A percentile compares a stretch with the other conserved stretches of the same genome.
phyloP scores from a whole-genome alignment of 495 filamentous ascomycete species.

The Sordaria brevicollis region DNA sequence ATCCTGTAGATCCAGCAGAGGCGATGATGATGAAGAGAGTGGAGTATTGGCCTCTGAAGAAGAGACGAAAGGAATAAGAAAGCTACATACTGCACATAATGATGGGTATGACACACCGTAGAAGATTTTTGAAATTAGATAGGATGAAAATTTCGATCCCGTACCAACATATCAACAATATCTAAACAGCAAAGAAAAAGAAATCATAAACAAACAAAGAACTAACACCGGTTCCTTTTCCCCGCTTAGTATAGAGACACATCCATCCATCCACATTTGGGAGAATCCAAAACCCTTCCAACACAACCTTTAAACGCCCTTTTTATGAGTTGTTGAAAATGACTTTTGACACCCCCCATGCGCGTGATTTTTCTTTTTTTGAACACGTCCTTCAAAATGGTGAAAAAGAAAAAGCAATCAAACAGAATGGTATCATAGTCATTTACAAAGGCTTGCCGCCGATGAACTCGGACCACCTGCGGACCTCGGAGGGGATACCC shows the following conservation, averaged over 20 bases:
- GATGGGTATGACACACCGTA: neutral
- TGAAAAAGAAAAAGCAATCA: neutral
- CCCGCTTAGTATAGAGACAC: neutral
- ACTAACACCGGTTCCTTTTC: neutral
- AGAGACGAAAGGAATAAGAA: neutral
- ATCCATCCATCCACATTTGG: neutral
- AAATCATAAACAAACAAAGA: neutral
- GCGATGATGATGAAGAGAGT: neutral
- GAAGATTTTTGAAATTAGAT: neutral
- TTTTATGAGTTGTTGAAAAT: neutral
- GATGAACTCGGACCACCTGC: conserved; percentile 88
- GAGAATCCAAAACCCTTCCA: neutral
- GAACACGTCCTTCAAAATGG: neutral
- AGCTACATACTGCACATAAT: neutral
- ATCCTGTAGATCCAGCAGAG: neutral
- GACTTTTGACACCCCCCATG: neutral
- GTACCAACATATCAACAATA: neutral
- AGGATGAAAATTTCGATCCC: neutral
- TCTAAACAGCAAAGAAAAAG: conserved; percentile 1
- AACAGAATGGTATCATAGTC: conserved; percentile 1
- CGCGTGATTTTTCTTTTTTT: conserved; percentile 1
- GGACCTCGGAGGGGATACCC: conserved; percentile 81
- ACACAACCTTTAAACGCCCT: neutral
- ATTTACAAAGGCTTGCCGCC: conserved; percentile 80
- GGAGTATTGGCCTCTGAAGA: neutral